Conservation (phyloP, 2,329 filamentous ascomycete genomes). For the Calonectria honghensis region DNA sequence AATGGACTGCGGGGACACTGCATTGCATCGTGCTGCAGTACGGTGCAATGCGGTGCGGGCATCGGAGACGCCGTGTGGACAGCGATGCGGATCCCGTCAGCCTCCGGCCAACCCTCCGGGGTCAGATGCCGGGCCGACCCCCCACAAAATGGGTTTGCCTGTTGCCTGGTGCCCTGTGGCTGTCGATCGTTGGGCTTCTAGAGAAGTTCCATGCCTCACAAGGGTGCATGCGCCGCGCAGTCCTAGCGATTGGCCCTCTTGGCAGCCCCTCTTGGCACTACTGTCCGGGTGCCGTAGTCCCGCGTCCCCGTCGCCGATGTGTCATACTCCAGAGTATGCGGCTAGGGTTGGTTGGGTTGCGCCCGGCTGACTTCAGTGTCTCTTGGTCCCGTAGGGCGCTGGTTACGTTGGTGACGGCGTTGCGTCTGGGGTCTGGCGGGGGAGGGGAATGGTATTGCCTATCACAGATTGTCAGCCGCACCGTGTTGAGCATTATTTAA, state of each 20-base stretch:
- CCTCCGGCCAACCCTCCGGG: conserved; percentile 37
- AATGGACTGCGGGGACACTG: conserved; percentile 9
- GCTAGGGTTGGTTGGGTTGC: conserved; percentile 32
- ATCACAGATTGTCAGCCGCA: conserved; percentile 39
- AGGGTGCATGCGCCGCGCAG: conserved; percentile 31
- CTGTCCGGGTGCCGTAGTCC: conserved; percentile 33
- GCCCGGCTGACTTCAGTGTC: conserved; percentile 37
- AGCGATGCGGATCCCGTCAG: conserved; percentile 37
- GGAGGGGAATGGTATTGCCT: conserved; percentile 23
- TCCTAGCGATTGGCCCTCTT: conserved; percentile 34
- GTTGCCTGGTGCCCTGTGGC: conserved; percentile 37
- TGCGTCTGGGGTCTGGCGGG: conserved; percentile 10
- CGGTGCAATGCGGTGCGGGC: conserved; percentile 16
- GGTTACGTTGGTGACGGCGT: conserved; percentile 21
- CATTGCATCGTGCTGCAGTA: conserved; percentile 19
- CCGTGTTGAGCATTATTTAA: conserved; percentile 39
- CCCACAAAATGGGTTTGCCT: conserved; percentile 41
- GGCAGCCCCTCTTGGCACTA: conserved; percentile 22
- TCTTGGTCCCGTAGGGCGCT: conserved; percentile 19
- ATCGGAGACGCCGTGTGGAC: conserved; percentile 46
- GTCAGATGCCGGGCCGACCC: conserved; percentile 49
- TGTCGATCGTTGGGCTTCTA: conserved; percentile 35
- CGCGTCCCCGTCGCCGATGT: conserved; percentile 36
- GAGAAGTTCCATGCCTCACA: conserved; percentile 31
- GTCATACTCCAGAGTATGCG: conserved; percentile 35